Conservation (phyloP, 108 stramenopile genomes). For the Cyclostephanos invisitatus region DNA sequence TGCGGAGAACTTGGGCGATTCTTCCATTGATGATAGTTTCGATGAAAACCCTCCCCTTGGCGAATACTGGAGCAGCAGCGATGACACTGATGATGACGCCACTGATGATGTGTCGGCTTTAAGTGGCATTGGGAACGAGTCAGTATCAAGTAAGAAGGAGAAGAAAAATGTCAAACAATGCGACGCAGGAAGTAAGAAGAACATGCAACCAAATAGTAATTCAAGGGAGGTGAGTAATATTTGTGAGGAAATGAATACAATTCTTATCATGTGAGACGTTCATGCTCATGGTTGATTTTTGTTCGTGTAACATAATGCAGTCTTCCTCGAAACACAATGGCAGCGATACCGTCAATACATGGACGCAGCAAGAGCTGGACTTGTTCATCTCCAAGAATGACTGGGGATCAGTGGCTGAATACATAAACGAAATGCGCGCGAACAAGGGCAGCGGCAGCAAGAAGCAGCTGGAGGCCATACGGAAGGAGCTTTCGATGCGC, state of each 20-base stretch:
- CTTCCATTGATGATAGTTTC: constrained; percentile 10
- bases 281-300: neutral
- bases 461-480: neutral
- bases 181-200: no score
- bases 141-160: constrained; percentile 3
- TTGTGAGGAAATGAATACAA: no score
- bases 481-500: constrained; percentile 8
- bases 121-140: constrained; percentile 52
- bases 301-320: constrained; percentile 8
- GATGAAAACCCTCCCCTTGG: neutral
- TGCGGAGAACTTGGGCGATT: constrained; percentile 17
- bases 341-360: constrained; percentile 26
- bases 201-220: neutral
- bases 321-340: constrained; percentile 14
- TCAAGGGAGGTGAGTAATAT: constrained; percentile 20
- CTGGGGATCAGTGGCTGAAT: constrained; percentile 73
- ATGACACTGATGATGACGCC: constrained; percentile 1
- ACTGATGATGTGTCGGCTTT: constrained; percentile 43
- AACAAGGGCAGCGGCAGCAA: constrained; percentile 11
- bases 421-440: constrained; percentile 68
- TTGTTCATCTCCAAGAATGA: constrained; percentile 78
- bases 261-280: neutral
- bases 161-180: neutral
- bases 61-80: constrained; percentile 19
- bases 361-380: constrained; percentile 74